Evolutionary conservation across 768 basidiomycete species (phyloP).

Genomic region (Boletus rex-veris): DNA sequence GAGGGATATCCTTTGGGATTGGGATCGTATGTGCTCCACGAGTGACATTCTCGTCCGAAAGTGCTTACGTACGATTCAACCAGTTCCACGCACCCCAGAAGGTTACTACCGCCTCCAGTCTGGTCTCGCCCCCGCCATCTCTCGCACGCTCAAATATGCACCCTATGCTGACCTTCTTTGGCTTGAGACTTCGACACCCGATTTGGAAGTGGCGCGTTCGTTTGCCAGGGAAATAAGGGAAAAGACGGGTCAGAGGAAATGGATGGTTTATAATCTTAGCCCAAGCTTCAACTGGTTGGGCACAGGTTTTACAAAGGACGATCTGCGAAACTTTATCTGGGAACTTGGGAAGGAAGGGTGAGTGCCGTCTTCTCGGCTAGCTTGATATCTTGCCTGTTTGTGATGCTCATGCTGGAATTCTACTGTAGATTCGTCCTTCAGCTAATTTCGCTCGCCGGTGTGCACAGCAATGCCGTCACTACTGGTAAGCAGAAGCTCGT

Average conservation of each 20-base stretch:
- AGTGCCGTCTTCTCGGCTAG: conserved; percentile 11
- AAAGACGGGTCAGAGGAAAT: conserved; percentile 58
- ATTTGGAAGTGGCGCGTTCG: conserved; percentile 71
- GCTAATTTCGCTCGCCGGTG: conserved; percentile 84
- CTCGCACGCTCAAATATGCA: conserved; percentile 74
- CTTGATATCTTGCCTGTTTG: neutral
- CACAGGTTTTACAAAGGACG: conserved; percentile 72
- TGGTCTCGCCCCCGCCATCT: conserved; percentile 78
- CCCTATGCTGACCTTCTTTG: conserved; percentile 88
- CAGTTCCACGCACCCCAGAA: conserved; percentile 84
- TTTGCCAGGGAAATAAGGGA: conserved; percentile 76
- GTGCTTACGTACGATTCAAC: neutral
- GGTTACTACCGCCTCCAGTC: conserved; percentile 88
- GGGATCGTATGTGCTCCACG: conserved; percentile 61
- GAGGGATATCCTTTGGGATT: conserved; percentile 77
- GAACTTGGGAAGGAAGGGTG: conserved; percentile 87
- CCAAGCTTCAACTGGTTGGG: conserved; percentile 93
- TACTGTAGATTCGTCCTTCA: conserved; percentile 77
- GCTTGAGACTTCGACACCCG: conserved; percentile 90
- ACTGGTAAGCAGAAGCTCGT: conserved; percentile 49
- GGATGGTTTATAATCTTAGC: conserved; percentile 91
- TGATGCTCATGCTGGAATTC: conserved; percentile 3
- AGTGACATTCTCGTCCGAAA: neutral
- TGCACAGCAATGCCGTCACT: conserved; percentile 78
- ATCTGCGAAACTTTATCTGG: conserved; percentile 84